Percentiles rank a stretch among this genome's conserved stretches.
phyloP scores from a whole-genome alignment of 225 moss, liverwort and hornwort species.

The Asterella californica region DNA sequence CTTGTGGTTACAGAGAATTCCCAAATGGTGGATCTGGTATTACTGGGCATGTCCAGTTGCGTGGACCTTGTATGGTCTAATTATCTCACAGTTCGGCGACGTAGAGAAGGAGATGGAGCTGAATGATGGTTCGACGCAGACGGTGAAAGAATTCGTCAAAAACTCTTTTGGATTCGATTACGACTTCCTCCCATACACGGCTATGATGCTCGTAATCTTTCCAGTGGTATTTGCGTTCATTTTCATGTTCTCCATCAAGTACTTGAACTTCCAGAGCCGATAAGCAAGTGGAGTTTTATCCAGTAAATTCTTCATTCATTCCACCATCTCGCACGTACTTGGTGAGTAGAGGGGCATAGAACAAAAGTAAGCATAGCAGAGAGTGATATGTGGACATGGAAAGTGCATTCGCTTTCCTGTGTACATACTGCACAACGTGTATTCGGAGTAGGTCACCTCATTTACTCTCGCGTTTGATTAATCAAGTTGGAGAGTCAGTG shows the following conservation, averaged over 20 bases:
- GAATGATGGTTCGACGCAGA: background rate
- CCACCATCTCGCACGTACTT: background rate
- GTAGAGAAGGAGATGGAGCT: background rate
- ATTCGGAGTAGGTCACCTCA: background rate
- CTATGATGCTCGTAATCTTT: constrained; percentile 24
- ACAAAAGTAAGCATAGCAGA: background rate
- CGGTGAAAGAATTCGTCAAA: constrained; percentile 19
- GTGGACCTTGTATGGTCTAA: constrained; percentile 38
- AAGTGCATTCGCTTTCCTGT: background rate
- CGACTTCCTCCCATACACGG: constrained; percentile 28
- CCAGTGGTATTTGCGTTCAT: constrained; percentile 29
- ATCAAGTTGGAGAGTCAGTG: background rate
- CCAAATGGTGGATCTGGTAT: constrained; percentile 43
- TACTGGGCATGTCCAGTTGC: constrained; percentile 38
- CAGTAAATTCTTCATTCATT: background rate
- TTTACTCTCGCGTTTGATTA: background rate
- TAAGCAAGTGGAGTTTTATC: background rate
- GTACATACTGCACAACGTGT: background rate
- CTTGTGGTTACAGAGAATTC: constrained; percentile 24
- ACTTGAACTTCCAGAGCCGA: constrained; percentile 32
- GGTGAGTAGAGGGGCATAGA: background rate
- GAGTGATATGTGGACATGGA: background rate
- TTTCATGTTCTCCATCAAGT: constrained; percentile 39
- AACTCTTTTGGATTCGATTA: constrained; percentile 31
- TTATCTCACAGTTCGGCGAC: constrained; percentile 35